phyloP scores from a whole-genome alignment of 257 asterid genomes.

The Scutellaria baicalensis region DNA sequence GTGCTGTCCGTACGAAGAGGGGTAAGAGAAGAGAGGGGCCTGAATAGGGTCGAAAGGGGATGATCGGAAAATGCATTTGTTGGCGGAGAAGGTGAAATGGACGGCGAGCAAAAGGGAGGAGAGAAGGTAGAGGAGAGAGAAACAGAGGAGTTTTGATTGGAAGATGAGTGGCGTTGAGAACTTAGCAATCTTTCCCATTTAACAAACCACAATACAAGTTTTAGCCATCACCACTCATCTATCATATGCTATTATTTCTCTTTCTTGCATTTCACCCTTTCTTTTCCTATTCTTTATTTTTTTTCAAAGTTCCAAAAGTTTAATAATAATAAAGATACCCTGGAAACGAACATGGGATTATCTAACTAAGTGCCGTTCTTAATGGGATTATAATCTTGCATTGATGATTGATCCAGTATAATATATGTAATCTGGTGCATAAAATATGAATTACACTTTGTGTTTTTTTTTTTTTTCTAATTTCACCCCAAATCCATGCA shows the following conservation, averaged over 20 bases:
- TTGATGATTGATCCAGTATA: not conserved
- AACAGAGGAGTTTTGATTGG: constrained; percentile 68
- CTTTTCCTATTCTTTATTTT: not conserved
- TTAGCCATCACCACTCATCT: not conserved
- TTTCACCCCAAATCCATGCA: too few relatives aligned
- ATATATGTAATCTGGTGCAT: not conserved
- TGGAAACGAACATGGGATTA: not conserved
- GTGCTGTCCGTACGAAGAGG: constrained; percentile 89
- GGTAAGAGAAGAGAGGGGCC: constrained; percentile 56
- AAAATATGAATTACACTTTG: too few relatives aligned
- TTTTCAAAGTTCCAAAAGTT: not conserved
- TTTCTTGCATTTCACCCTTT: not conserved
- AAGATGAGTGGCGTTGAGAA: constrained; percentile 62
- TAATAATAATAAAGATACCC: too few relatives aligned
- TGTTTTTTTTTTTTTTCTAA: too few relatives aligned
- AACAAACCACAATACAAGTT: not conserved
- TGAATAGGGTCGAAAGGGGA: constrained; percentile 75
- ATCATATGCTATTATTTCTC: not conserved
- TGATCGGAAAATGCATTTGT: constrained; percentile 60
- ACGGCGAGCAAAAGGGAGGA: constrained; percentile 48
- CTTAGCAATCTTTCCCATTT: constrained; percentile 29
- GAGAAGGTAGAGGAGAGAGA: constrained; percentile 66
- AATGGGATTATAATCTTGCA: not conserved
- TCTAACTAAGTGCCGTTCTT: not conserved
- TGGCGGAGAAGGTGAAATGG: constrained; percentile 44